Evolutionary conservation across 169 alveolate genomes (phyloP).

Genomic region (Cryptosporidium viatorum): DNA sequence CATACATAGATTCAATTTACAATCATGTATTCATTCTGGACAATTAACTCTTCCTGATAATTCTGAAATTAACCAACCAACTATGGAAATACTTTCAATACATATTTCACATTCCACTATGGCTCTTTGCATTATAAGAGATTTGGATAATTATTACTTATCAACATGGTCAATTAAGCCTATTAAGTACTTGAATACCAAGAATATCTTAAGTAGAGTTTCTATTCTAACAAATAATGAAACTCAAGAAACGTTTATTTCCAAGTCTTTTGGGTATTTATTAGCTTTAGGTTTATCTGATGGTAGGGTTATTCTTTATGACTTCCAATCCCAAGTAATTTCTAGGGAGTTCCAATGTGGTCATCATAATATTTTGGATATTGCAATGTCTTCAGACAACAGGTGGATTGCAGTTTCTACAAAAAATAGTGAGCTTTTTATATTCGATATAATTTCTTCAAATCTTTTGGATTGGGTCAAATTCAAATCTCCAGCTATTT

Average conservation of each 20-base stretch:
- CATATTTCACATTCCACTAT: conserved; percentile 28
- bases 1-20: conserved; percentile 91
- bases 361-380: conserved; percentile 23
- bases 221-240: not conserved
- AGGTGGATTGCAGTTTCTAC: conserved; percentile 65
- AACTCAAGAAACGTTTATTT: conserved; percentile 29
- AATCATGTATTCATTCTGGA: conserved; percentile 84
- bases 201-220: conserved; percentile 9
- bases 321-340: conserved; percentile 63
- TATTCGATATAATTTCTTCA: conserved; percentile 68
- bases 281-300: conserved; percentile 40
- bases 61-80: conserved; percentile 21
- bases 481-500: conserved; percentile 49
- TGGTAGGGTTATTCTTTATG: conserved; percentile 62
- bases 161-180: conserved; percentile 65
- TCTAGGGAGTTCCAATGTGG: conserved; percentile 59
- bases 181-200: conserved; percentile 21
- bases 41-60: conserved; percentile 4
- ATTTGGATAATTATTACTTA: conserved; percentile 31
- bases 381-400: conserved; percentile 51
- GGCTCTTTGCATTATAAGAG: conserved; percentile 44
- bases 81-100: conserved; percentile 31
- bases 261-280: conserved; percentile 30
- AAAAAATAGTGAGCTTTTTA: conserved; percentile 34
- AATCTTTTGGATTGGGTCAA: conserved; percentile 70